Conservation (phyloP, 31 red algal genomes). For the Pterothamnion heteromorphum region DNA sequence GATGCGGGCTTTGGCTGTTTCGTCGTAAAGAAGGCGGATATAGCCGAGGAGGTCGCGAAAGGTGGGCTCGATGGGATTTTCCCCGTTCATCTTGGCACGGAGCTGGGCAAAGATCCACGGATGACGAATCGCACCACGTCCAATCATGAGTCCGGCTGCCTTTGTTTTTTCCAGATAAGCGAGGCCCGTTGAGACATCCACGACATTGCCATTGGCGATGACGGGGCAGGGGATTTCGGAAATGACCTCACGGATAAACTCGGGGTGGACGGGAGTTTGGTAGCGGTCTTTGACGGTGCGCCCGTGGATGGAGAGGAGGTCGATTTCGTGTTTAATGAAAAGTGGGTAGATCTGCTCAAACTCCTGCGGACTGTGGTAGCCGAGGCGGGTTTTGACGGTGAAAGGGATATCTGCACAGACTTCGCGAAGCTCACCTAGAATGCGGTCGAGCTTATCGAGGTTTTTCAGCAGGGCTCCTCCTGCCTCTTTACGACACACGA, state of each 20-base stretch:
- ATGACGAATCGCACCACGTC: slow-evolving; percentile 54
- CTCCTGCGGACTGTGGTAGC: slow-evolving; percentile 1
- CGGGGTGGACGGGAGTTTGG: background rate
- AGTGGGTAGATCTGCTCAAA: background rate
- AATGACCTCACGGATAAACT: slow-evolving; percentile 35
- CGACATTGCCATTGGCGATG: slow-evolving; percentile 66
- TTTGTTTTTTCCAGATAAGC: slow-evolving; percentile 39
- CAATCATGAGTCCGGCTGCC: slow-evolving; percentile 55
- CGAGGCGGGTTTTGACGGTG: slow-evolving; percentile 60
- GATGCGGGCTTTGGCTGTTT: background rate
- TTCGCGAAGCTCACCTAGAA: slow-evolving; percentile 34
- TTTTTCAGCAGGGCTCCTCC: slow-evolving; percentile 54
- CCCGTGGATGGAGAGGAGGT: slow-evolving; percentile 47
- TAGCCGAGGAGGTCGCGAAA: background rate
- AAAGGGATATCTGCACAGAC: slow-evolving; percentile 20
- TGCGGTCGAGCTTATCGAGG: background rate
- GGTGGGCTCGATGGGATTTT: background rate
- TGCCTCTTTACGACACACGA: slow-evolving; percentile 55
- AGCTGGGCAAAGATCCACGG: slow-evolving; percentile 67
- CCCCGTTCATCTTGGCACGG: background rate
- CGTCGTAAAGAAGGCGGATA: background rate
- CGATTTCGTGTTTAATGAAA: slow-evolving; percentile 15
- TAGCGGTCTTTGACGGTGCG: slow-evolving; percentile 38
- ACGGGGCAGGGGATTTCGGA: slow-evolving; percentile 49
- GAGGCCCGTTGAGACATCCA: slow-evolving; percentile 33